These are phyloP conservation scores for Amanita pseudoporphyria DNA, from an alignment of 768 basidiomycete genomes.

Conservation along the genomic window DNA sequence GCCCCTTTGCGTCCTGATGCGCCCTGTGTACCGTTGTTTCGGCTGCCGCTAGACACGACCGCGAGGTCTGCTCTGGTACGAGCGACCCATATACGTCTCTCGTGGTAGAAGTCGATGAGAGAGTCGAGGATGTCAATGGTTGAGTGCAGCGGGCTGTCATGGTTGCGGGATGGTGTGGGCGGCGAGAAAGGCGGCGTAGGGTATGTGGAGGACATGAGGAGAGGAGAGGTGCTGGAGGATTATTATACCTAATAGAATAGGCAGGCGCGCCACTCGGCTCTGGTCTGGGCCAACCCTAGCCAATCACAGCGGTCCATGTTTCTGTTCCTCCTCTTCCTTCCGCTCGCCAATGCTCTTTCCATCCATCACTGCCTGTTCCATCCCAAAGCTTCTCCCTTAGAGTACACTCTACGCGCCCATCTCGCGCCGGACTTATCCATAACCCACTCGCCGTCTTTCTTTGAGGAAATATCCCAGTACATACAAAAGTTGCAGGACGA, in stretches of 20 bases:
- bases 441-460: constrained; percentile 27
- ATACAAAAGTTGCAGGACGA: constrained; percentile 25
- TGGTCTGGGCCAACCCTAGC: constrained; percentile 16
- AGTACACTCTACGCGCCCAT: constrained; percentile 34
- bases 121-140: constrained; percentile 55
- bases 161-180: constrained; percentile 16
- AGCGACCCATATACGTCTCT: constrained; percentile 64
- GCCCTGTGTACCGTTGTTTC: no score
- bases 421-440: constrained; percentile 26
- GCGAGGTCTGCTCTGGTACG: constrained; percentile 55
- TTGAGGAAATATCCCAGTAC: constrained; percentile 35
- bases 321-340: constrained; percentile 11
- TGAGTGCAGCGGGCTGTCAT: constrained; percentile 25
- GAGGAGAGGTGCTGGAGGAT: not conserved
- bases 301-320: constrained; percentile 14
- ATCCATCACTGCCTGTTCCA: constrained; percentile 41
- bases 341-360: constrained; percentile 11
- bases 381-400: constrained; percentile 27
- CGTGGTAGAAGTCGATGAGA: constrained; percentile 58
- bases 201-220: constrained; percentile 10
- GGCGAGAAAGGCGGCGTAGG: constrained; percentile 27
- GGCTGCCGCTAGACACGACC: constrained; percentile 20
- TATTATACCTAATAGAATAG: constrained; percentile 8
- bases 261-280: constrained; percentile 6
- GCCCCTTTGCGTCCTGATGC: not conserved